Evolutionary conservation across 228 moss, liverwort and hornwort genomes (phyloP).

Genomic region (Sphagnum fallax): DNA sequence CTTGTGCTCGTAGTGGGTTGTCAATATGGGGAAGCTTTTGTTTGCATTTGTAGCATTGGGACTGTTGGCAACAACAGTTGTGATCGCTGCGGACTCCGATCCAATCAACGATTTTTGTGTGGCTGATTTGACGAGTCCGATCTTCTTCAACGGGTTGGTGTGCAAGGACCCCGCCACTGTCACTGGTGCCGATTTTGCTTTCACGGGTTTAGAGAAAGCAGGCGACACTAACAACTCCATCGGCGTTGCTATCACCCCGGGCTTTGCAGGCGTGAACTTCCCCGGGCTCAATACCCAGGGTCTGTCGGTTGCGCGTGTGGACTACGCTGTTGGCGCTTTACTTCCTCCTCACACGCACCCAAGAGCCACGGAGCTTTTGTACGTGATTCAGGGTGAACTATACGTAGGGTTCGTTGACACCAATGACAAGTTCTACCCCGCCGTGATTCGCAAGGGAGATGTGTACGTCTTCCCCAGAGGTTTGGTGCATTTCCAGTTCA

Average conservation of each 20-base stretch:
- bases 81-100: not conserved
- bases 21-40: too few relatives aligned
- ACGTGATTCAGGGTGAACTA: constrained; percentile 11
- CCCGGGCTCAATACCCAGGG: constrained; percentile 16
- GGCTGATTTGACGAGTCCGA: not conserved
- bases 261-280: constrained; percentile 15
- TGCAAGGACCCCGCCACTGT: not conserved
- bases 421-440: constrained; percentile 18
- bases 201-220: not conserved
- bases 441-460: constrained; percentile 1
- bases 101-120: constrained; percentile 3
- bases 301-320: constrained; percentile 16
- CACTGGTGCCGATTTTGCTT: not conserved
- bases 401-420: constrained; percentile 15
- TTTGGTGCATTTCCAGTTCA: constrained; percentile 26
- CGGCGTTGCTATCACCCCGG: not conserved
- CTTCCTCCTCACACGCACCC: constrained; percentile 39
- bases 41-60: too few relatives aligned
- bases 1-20: too few relatives aligned
- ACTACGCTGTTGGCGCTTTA: constrained; percentile 19
- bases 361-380: constrained; percentile 20
- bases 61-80: not conserved
- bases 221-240: not conserved
- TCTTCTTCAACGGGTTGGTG: not conserved
- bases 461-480: constrained; percentile 22